Conservation (phyloP, 2,329 filamentous ascomycete genomes). For the Neopestalotiopsis sp. region DNA sequence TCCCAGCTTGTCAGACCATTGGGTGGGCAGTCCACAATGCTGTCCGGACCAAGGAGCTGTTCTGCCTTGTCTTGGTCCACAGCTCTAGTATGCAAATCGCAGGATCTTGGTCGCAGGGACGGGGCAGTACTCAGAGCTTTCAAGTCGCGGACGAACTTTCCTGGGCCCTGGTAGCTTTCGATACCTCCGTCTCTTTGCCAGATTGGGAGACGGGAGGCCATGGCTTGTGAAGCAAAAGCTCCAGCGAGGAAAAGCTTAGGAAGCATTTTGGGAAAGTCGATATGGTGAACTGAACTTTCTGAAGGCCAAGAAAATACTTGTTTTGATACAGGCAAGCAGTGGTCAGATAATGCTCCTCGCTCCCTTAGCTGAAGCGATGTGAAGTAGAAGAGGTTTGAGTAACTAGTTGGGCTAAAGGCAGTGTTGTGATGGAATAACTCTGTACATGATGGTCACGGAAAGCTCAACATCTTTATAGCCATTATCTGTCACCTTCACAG, state of each 20-base stretch:
- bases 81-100: not conserved
- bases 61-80: not conserved
- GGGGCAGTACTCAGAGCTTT: not conserved
- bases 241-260: not conserved
- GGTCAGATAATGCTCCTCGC: too few species aligned
- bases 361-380: too few species aligned
- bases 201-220: not conserved
- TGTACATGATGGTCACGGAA: too few species aligned
- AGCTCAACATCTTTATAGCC: too few species aligned
- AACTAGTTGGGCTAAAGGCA: too few species aligned
- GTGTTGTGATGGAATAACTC: too few species aligned
- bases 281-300: too few species aligned
- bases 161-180: not conserved
- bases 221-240: not conserved
- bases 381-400: too few species aligned
- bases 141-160: not conserved
- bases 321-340: too few species aligned
- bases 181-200: not conserved
- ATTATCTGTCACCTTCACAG: too few species aligned
- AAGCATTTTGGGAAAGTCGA: not conserved
- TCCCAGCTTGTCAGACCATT: not conserved
- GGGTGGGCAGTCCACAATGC: not conserved
- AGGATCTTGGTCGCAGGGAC: not conserved
- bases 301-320: too few species aligned
- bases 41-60: not conserved